Conservation (phyloP, 345 rosid species). For the Syzygium aromaticum region DNA sequence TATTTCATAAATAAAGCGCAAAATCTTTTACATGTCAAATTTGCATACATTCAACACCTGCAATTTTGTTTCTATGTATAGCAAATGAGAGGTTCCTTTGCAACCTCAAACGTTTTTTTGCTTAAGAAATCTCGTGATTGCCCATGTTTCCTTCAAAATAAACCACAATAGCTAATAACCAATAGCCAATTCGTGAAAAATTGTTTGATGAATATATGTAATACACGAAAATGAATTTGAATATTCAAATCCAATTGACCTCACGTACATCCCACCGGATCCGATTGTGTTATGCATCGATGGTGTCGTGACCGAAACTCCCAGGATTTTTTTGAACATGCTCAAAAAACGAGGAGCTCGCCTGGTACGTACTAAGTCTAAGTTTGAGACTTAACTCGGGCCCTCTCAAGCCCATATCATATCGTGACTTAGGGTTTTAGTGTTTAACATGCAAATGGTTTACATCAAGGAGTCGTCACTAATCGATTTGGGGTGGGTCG, state of each 20-base stretch:
- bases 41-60: neutral
- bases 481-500: too few relatives aligned
- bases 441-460: too few relatives aligned
- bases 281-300: neutral
- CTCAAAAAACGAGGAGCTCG: too few relatives aligned
- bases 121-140: neutral
- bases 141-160: neutral
- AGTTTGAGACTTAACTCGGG: too few relatives aligned
- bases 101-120: neutral
- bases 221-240: neutral
- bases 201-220: neutral
- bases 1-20: neutral
- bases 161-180: neutral
- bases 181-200: neutral
- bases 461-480: too few relatives aligned
- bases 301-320: too few relatives aligned
- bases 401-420: too few relatives aligned
- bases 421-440: too few relatives aligned
- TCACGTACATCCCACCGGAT: neutral
- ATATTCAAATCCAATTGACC: neutral
- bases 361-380: too few relatives aligned
- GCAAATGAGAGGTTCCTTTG: neutral
- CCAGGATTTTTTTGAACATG: too few relatives aligned
- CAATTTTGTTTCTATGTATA: too few relatives aligned
- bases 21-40: neutral